Evolutionary conservation across 768 basidiomycete species (phyloP), one percentile per base, ranked within the genome.

Genomic region (Suillus decipiens): DNA sequence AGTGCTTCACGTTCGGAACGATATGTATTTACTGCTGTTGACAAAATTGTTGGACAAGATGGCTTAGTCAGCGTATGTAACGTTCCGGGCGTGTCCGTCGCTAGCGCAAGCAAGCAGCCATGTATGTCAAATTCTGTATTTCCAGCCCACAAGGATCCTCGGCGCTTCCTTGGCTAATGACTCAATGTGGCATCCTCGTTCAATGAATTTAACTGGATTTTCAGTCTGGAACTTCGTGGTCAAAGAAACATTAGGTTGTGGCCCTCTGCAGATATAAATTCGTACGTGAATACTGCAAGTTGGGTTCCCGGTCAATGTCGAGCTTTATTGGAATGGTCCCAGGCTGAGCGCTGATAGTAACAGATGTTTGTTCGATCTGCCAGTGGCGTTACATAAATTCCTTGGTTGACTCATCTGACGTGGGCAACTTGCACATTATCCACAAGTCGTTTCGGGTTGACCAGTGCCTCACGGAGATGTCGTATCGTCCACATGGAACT

Each of bases 1-100:
- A 37, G 54, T 10, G 12, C 22, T 55, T 37, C 28, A 17, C 31
- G 31, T n/a, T 53, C 37, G 24, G 56, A 31, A 57, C 24, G 39
- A 11, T 57, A 39, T 39, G 56, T 37, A 19, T 57, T 57, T 53
- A 53, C 19, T 19, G 17, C 19, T 57, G 56, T 57, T 57, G 41
- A 24, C 56, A 57, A 57, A 57, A 28, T 57, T 57, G 39, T 37
- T 37, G 22, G 9, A 36, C 36, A 1, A 9, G 24, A 39, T 31
- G 19, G 56, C 56, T 57, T 57, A 57, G 56, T 57, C 56, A 57
- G 24, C 39, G 24, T 5, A 6, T 19, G 48, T 14, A 14, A 24
- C 22, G 3, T 28, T 37, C 56, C 56, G 56, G 37, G 55, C 24
- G 24, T 17, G 24, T 57, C 55, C 45, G 19, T 12, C 36, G 10